Conservation (phyloP, 345 rosid genomes). For the Punica granatum region DNA sequence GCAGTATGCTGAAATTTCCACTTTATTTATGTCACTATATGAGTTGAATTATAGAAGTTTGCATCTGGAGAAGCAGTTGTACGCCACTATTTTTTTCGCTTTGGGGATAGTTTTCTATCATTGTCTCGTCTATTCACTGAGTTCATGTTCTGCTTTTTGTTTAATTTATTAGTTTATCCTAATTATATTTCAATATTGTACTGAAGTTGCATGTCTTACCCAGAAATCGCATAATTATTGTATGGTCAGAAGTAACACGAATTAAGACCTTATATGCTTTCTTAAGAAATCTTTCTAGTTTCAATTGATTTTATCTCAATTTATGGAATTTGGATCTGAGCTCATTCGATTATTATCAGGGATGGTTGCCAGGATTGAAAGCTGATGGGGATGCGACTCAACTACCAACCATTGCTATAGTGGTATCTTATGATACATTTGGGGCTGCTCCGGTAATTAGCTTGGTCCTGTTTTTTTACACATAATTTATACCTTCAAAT, state of each 20-base stretch:
- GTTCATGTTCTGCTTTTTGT: background rate
- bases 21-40: background rate
- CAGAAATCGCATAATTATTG: background rate
- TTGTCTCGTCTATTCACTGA: background rate
- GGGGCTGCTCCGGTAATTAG: slow-evolving; percentile 94
- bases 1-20: background rate
- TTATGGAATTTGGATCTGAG: background rate
- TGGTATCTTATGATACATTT: slow-evolving; percentile 93
- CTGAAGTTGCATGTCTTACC: background rate
- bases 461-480: background rate
- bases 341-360: slow-evolving; percentile 35
- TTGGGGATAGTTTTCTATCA: background rate
- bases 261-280: background rate
- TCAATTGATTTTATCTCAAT: background rate
- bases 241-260: background rate
- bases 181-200: background rate
- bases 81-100: background rate
- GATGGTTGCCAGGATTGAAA: slow-evolving; percentile 93
- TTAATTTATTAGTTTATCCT: background rate
- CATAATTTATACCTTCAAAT: background rate
- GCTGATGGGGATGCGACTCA: slow-evolving; percentile 82
- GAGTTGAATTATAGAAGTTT: background rate
- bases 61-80: background rate
- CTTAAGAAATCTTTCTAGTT: background rate
- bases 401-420: slow-evolving; percentile 90